Base-by-base conservation (phyloP, 495 filamentous ascomycete genomes). In the Cairneyella variabilis region DNA sequence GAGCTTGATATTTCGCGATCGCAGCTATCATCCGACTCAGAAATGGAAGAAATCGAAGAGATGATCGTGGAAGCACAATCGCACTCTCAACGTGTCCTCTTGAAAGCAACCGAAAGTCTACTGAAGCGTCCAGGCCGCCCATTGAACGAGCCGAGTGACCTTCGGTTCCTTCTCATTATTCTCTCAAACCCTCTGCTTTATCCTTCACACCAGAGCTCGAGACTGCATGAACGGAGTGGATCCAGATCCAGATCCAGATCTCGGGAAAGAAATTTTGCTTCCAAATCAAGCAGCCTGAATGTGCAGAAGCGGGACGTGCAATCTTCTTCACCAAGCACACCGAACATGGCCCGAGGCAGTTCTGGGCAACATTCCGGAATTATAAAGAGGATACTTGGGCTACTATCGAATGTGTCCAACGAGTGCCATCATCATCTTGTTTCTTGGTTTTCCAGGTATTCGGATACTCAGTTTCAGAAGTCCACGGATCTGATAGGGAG, bases 101-200 rank as follows among this genome's bases (percentile, higher is more conserved):
- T 97, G 44, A 95, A 93, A 65, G 86, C 88, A 16, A 87, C 82
- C 1, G 91, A 97, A 66, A 87, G 75, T 57, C 70, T 96, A 40
- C 71, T 96, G n/a, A 96, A 91, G 61, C 82, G 92, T 10, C 92
- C 91, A 3, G 83, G 89, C 3, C 76, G 88, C 28, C 77, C 80
- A 10, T 61, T 96, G 54, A 82, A 74, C 46, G 77, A 76, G 27
- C 83, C 89, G 18, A 79, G 84, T 51, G 85, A 95, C 48, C 73
- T 84, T 28, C 78, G 92, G 41, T 95, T 95, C 63, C 69, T 96
- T 18, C 73, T 97, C n/a, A 84, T 96, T 16, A 69, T 96, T 48
- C 69, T 95, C 21, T 80, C 76, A n/a, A 96, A 96, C 62, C 91
- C 91, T 34, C 64, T 91, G 2, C 67, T 97, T 12, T 77, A 85